Evolutionary conservation across 1,284 basidiomycete genomes (phyloP).

Genomic region (Golubevia pallescens): DNA sequence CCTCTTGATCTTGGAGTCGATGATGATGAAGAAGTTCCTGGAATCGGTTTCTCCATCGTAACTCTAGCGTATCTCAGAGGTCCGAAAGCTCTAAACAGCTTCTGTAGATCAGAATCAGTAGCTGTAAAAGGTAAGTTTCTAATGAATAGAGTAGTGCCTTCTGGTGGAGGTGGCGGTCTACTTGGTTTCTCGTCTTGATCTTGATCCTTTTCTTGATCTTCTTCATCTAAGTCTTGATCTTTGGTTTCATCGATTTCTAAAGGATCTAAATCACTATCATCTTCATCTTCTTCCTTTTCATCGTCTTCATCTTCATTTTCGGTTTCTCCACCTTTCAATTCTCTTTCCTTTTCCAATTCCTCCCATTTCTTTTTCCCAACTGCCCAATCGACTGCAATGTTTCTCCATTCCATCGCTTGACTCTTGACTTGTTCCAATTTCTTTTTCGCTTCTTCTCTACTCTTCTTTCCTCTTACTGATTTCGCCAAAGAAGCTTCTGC

Average conservation of each 20-base stretch:
- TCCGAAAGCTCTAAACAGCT: slow-evolving; percentile 73
- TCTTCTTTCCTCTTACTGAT: slow-evolving; percentile 71
- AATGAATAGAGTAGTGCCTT: slow-evolving; percentile 88
- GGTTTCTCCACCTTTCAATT: no score
- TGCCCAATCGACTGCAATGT: no score
- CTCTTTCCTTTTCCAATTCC: no score
- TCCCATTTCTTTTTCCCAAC: no score
- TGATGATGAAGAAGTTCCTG: no score
- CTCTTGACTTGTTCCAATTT: slow-evolving; percentile 33
- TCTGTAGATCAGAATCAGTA: slow-evolving; percentile 53
- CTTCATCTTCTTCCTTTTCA: no score
- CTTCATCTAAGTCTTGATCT: slow-evolving; percentile 1
- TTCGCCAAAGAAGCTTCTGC: slow-evolving; percentile 74
- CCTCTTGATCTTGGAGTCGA: slow-evolving; percentile 85
- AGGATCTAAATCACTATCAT: no score
- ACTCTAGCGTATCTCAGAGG: slow-evolving; percentile 91
- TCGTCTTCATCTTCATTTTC: no score
- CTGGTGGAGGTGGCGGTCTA: slow-evolving; percentile 39
- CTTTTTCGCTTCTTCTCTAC: slow-evolving; percentile 70
- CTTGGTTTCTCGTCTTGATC: slow-evolving; percentile 65
- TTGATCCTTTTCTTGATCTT: slow-evolving; percentile 1
- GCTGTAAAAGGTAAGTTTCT: slow-evolving; percentile 92
- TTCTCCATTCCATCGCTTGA: slow-evolving; percentile 26
- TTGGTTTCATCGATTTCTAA: slow-evolving; percentile 30
- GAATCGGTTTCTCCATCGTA: slow-evolving; percentile 74